Evolutionary conservation across 495 filamentous ascomycete species (phyloP).

Genomic region (Ramalina intermedia): DNA sequence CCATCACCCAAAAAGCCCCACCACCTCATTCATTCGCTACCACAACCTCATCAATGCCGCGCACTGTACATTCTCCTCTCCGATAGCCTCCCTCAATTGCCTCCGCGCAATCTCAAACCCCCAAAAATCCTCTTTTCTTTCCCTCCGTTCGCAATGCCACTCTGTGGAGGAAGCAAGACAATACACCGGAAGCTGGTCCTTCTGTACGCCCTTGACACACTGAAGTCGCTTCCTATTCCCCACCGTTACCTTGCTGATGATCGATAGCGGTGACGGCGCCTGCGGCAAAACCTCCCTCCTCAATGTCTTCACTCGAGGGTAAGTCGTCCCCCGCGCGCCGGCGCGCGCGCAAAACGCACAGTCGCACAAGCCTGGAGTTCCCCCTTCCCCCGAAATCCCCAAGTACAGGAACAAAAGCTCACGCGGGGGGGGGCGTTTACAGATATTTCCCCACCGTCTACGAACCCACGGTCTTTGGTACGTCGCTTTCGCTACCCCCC

Average conservation of each 20-base stretch:
- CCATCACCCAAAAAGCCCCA: too few relatives aligned
- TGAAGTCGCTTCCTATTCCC: too few relatives aligned
- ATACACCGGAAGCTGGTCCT: slow-evolving; percentile 97
- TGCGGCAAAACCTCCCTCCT: slow-evolving; percentile 94
- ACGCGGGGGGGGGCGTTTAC: too few relatives aligned
- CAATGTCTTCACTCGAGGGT: slow-evolving; percentile 98
- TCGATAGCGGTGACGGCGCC: slow-evolving; percentile 75
- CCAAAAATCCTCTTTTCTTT: not conserved
- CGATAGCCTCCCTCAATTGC: not conserved
- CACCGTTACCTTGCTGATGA: too few relatives aligned
- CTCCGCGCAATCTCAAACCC: not conserved
- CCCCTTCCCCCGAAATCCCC: not conserved
- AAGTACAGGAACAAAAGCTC: too few relatives aligned
- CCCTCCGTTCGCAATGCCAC: slow-evolving; percentile 22
- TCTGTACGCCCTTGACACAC: slow-evolving; percentile 45
- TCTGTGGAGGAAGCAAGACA: slow-evolving; percentile 53
- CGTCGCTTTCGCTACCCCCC: slow-evolving; percentile 8
- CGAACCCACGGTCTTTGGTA: slow-evolving; percentile 91
- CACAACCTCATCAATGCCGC: slow-evolving; percentile 72
- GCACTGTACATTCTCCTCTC: slow-evolving; percentile 69
- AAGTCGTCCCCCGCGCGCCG: slow-evolving; percentile 17
- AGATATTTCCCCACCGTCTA: slow-evolving; percentile 98
- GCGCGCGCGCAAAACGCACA: not conserved
- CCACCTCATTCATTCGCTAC: too few relatives aligned
- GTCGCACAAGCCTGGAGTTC: not conserved